These are phyloP conservation scores for Kwoniella europaea DNA, from an alignment of 768 basidiomycete genomes.

Conservation along the genomic window DNA sequence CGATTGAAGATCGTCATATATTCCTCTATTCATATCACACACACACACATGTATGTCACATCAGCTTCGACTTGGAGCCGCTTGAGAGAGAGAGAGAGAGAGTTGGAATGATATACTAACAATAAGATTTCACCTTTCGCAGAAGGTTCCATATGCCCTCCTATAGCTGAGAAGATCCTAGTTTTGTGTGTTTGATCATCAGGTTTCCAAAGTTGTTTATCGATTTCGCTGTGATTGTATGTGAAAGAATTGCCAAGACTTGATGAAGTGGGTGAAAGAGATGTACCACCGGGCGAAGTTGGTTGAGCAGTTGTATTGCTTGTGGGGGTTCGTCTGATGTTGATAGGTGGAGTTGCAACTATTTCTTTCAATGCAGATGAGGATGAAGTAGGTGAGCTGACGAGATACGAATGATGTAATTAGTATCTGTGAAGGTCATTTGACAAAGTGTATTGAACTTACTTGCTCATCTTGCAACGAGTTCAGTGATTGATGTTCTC, in stretches of 20 bases:
- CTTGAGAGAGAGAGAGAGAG: neutral
- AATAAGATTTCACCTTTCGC: constrained; percentile 1
- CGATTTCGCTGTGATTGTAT: neutral
- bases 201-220: neutral
- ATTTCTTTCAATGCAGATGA: neutral
- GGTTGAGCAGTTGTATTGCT: neutral
- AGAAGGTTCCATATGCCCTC: neutral
- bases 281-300: neutral
- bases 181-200: neutral
- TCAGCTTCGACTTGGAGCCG: neutral
- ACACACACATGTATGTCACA: too few species aligned
- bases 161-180: neutral
- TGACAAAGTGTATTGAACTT: neutral
- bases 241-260: neutral
- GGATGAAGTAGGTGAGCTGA: neutral
- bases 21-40: neutral
- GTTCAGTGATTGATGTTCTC: too few species aligned
- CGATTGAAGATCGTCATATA: constrained; percentile 4
- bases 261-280: neutral
- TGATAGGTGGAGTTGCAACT: neutral
- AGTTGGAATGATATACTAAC: neutral
- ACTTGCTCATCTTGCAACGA: neutral
- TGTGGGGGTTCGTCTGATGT: neutral
- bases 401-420: neutral
- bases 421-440: too few species aligned